phyloP scores from a whole-genome alignment of 768 basidiomycete species.

The Rhodotorula graminis region DNA sequence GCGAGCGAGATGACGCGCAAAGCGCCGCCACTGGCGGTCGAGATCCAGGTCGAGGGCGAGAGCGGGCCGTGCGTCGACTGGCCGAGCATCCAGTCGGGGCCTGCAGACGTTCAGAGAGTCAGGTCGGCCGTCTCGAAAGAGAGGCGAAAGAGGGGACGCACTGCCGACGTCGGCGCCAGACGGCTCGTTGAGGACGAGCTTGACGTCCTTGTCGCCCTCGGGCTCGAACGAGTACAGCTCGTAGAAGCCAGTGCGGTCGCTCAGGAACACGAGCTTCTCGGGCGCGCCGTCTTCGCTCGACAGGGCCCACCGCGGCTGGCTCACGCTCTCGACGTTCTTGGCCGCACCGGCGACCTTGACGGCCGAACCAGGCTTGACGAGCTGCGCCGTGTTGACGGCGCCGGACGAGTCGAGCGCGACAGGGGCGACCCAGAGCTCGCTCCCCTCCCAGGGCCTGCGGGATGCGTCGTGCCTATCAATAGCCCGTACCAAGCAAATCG shows the following conservation, averaged over 20 bases:
- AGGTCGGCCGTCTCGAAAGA: not conserved
- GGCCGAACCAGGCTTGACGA: slow-evolving; percentile 46
- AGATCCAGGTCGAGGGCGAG: slow-evolving; percentile 18
- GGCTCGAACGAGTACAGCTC: slow-evolving; percentile 60
- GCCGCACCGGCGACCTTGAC: slow-evolving; percentile 55
- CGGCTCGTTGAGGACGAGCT: slow-evolving; percentile 7
- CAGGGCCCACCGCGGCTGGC: slow-evolving; percentile 59
- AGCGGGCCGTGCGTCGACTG: slow-evolving; percentile 20
- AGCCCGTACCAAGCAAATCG: not conserved
- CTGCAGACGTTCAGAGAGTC: not conserved
- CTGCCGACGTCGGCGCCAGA: slow-evolving; percentile 18
- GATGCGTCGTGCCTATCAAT: not conserved
- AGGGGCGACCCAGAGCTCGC: slow-evolving; percentile 57
- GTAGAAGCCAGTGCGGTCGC: slow-evolving; percentile 62
- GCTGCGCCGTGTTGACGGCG: not conserved
- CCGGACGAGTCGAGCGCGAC: slow-evolving; percentile 22
- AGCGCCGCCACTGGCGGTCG: not conserved
- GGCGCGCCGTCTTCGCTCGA: slow-evolving; percentile 45
- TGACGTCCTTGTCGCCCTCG: not conserved
- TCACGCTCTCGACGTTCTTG: slow-evolving; percentile 54
- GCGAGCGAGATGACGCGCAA: slow-evolving; percentile 24
- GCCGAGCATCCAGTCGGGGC: slow-evolving; percentile 33
- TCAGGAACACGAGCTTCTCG: slow-evolving; percentile 57
- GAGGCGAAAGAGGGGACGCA: not conserved
- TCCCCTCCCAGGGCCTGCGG: slow-evolving; percentile 59